Evolutionary conservation across 2,329 filamentous ascomycete species (phyloP).

Genomic region (Pestalotiopsis sp.): DNA sequence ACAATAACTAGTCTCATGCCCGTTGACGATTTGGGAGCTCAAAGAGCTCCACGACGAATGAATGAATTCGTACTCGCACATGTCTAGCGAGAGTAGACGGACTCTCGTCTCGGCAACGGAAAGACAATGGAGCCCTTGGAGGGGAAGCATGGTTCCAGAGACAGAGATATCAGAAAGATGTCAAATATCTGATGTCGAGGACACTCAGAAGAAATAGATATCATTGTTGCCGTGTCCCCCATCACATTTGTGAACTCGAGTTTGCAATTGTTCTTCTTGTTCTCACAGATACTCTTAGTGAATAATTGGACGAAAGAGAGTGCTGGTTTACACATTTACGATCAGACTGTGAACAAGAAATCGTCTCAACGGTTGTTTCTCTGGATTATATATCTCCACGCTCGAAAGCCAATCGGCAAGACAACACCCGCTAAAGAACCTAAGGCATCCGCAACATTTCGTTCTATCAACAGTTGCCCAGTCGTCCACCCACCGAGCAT

Average conservation of each 20-base stretch:
- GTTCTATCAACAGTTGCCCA: no score
- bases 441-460: no score
- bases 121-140: neutral
- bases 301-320: no score
- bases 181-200: neutral
- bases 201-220: neutral
- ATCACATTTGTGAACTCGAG: neutral
- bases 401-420: no score
- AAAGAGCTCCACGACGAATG: neutral
- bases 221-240: neutral
- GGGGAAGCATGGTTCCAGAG: neutral
- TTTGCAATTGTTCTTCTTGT: neutral
- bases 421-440: no score
- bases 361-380: no score
- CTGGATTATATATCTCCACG: no score
- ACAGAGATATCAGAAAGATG: neutral
- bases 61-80: neutral
- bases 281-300: neutral
- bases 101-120: neutral
- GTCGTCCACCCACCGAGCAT: no score
- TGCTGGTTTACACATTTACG: no score
- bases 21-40: neutral
- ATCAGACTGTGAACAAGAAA: no score
- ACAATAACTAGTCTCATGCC: neutral
- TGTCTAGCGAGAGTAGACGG: no score